Conservation (phyloP, 306 rosid species). For the Fagus crenata region DNA sequence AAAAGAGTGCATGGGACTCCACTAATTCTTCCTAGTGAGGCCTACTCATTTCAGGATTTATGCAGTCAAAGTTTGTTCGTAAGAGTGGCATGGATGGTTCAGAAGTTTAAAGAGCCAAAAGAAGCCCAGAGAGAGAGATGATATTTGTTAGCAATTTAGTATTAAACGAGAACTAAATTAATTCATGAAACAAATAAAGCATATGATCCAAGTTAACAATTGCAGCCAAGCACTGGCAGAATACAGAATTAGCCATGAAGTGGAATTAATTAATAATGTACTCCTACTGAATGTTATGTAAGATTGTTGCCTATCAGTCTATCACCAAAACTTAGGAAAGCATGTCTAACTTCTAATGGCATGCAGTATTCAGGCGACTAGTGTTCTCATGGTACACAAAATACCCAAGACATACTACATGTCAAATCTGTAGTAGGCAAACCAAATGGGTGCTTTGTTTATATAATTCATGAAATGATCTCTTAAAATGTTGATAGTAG, state of each 20-base stretch:
- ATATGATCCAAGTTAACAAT: background rate
- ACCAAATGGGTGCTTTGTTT: background rate
- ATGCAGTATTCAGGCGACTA: background rate
- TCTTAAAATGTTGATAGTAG: conserved; percentile 1
- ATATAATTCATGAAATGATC: background rate
- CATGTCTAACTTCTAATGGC: conserved; percentile 1
- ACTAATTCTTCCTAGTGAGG: background rate
- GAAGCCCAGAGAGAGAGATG: conserved; percentile 6
- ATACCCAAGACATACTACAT: background rate
- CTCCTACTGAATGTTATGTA: background rate
- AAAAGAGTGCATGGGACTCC: background rate
- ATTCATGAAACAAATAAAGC: background rate
- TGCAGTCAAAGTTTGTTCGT: background rate
- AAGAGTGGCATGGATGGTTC: background rate
- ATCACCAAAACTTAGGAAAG: conserved; percentile 9
- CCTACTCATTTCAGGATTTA: conserved; percentile 2
- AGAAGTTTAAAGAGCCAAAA: conserved; percentile 8
- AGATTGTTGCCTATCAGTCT: background rate
- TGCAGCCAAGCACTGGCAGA: conserved; percentile 2
- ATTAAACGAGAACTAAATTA: background rate
- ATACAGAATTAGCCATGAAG: background rate
- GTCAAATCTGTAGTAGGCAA: background rate
- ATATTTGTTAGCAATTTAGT: background rate
- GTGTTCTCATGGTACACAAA: background rate
- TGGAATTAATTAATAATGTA: background rate